A percentile compares a stretch with the other conserved stretches of the same genome.
Evolutionary conservation across 495 filamentous ascomycete genomes (phyloP).

Genomic region (Aspergillus incahuasiensis): DNA sequence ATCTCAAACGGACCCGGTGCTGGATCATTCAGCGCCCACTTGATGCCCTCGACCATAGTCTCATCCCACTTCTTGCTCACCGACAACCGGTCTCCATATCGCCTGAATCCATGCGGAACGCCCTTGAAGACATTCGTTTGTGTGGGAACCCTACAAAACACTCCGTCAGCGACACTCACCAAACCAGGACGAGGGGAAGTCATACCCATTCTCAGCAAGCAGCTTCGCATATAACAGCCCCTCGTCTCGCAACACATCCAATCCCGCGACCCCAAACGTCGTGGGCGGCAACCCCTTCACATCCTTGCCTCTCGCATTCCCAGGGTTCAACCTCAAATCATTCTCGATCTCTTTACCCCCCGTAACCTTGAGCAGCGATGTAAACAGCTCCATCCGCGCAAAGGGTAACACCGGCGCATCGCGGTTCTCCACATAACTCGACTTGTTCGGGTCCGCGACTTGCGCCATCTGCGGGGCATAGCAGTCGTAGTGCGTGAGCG

Average conservation of each 20-base stretch:
- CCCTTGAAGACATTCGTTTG: slow-evolving; percentile 40
- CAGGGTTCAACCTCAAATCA: slow-evolving; percentile 36
- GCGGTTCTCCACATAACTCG: slow-evolving; percentile 36
- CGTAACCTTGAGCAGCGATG: slow-evolving; percentile 22
- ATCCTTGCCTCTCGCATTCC: slow-evolving; percentile 35
- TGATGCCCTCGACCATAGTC: slow-evolving; percentile 36
- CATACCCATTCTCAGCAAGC: slow-evolving; percentile 44
- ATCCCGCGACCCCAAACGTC: slow-evolving; percentile 41
- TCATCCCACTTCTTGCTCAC: slow-evolving; percentile 38
- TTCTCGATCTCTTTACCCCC: slow-evolving; percentile 14
- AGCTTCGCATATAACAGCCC: slow-evolving; percentile 40
- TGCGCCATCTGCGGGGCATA: slow-evolving; percentile 34
- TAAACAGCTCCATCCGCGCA: slow-evolving; percentile 30
- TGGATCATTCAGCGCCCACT: slow-evolving; percentile 36
- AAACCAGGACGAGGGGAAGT: neutral
- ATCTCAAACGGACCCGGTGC: slow-evolving; percentile 28
- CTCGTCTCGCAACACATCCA: slow-evolving; percentile 46
- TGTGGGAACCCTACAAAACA: slow-evolving; percentile 34
- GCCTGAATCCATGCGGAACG: slow-evolving; percentile 44
- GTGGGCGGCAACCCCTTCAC: slow-evolving; percentile 38
- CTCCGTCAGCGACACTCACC: neutral
- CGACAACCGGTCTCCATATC: slow-evolving; percentile 30
- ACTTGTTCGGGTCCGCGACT: slow-evolving; percentile 28
- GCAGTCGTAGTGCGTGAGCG: slow-evolving; percentile 26
- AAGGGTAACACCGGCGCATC: slow-evolving; percentile 37